A percentile compares a stretch with the other conserved stretches of the same genome.
Evolutionary conservation across 257 asterid genomes (phyloP).

Genomic region (Echium plantagineum): DNA sequence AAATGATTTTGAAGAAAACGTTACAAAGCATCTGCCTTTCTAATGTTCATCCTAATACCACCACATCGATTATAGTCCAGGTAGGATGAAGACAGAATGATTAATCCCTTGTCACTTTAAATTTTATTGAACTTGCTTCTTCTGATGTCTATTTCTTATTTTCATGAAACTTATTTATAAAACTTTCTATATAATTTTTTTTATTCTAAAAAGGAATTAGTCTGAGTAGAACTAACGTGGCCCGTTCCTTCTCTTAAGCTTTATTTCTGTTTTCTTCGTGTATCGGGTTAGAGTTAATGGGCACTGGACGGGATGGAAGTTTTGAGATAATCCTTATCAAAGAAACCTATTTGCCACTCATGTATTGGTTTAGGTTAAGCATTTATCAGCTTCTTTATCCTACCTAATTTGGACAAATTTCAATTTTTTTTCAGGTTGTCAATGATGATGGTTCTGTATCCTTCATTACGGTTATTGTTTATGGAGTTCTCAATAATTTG

Average conservation of each 20-base stretch:
- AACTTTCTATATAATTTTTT: no score
- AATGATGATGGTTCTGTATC: conserved; percentile 98
- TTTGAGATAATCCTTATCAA: no score
- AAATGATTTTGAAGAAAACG: conserved; percentile 86
- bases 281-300: no score
- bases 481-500: neutral
- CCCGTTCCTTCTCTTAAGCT: neutral
- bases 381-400: neutral
- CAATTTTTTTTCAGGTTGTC: conserved; percentile 56
- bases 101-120: neutral
- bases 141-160: neutral
- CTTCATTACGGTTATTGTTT: conserved; percentile 19
- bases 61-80: conserved; percentile 78
- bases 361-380: neutral
- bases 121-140: neutral
- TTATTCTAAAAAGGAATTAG: neutral
- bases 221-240: no score
- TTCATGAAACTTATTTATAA: neutral
- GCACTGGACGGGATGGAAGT: no score
- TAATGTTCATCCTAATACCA: conserved; percentile 82
- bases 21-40: conserved; percentile 68
- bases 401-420: neutral
- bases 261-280: neutral
- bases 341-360: no score
- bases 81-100: conserved; percentile 19